Evolutionary conservation across 805 yeast species (phyloP).

Genomic region (Ogataea methanolica): DNA sequence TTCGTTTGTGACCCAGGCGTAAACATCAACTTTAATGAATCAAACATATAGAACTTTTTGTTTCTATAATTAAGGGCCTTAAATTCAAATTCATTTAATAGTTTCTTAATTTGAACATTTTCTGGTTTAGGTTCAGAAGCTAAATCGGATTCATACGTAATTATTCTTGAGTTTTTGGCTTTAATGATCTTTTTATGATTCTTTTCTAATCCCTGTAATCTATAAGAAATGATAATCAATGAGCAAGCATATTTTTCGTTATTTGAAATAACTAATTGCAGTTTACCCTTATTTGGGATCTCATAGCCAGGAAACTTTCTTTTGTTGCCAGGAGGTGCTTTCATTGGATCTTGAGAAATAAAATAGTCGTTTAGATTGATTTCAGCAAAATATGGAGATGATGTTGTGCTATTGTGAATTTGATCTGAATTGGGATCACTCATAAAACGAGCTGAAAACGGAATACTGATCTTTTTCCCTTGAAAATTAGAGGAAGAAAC

Average conservation of each 20-base stretch:
- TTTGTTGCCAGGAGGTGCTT: slow-evolving; percentile 4
- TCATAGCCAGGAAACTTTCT: slow-evolving; percentile 28
- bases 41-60: slow-evolving; percentile 24
- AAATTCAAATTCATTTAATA: slow-evolving; percentile 25
- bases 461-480: slow-evolving; percentile 7
- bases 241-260: slow-evolving; percentile 24
- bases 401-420: background rate
- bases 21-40: slow-evolving; percentile 28
- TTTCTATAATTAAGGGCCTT: slow-evolving; percentile 24
- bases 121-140: background rate
- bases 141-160: slow-evolving; percentile 16
- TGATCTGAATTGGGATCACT: slow-evolving; percentile 1
- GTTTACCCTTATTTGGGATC: slow-evolving; percentile 23
- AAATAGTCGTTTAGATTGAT: slow-evolving; percentile 25
- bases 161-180: slow-evolving; percentile 17
- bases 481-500: slow-evolving; percentile 13
- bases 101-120: slow-evolving; percentile 10
- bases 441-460: slow-evolving; percentile 24
- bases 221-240: slow-evolving; percentile 23
- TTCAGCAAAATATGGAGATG: slow-evolving; percentile 30
- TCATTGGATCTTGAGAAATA: slow-evolving; percentile 15
- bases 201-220: slow-evolving; percentile 18
- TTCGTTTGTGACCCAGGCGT: slow-evolving; percentile 16
- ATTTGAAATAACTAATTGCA: slow-evolving; percentile 29
- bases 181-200: slow-evolving; percentile 26